A percentile compares a stretch with the other conserved stretches of the same genome.
These are phyloP conservation scores for Brachypodium distachyon DNA, from an alignment of 202 grass and related monocot species.

Conservation along the genomic window DNA sequence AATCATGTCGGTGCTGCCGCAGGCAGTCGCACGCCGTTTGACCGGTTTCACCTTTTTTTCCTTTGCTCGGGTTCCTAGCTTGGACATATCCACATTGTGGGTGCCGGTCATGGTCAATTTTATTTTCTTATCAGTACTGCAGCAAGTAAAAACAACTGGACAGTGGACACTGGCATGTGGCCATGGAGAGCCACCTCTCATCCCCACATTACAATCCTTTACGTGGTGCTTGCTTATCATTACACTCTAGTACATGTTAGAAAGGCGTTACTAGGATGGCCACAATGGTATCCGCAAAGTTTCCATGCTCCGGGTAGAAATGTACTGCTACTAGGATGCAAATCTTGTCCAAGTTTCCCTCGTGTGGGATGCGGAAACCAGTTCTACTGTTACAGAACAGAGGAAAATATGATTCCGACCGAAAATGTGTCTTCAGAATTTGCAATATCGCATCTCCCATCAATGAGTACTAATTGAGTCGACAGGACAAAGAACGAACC, in stretches of 20 bases:
- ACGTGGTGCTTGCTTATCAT: too few relatives aligned
- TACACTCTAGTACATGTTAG: too few relatives aligned
- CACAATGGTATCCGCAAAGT: not conserved
- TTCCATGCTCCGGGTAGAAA: not conserved
- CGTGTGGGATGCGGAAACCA: not conserved
- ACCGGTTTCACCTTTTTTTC: not conserved
- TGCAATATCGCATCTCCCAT: not conserved
- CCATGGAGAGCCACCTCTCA: not conserved
- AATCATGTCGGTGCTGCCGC: not conserved
- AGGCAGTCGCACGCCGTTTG: conserved; percentile 14
- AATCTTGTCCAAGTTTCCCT: not conserved
- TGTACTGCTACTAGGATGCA: not conserved
- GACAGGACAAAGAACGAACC: not conserved
- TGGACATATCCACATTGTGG: too few relatives aligned
- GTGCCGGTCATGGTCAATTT: not conserved
- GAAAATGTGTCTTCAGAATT: not conserved
- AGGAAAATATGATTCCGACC: not conserved
- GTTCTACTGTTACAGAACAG: not conserved
- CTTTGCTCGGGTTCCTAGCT: not conserved
- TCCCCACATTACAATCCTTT: not conserved
- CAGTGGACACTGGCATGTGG: not conserved
- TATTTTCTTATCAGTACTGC: too few relatives aligned
- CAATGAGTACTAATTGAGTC: too few relatives aligned
- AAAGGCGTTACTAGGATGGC: too few relatives aligned
- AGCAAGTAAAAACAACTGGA: not conserved